These are phyloP conservation scores for Pezicula neosporulosa DNA, from an alignment of 2,329 filamentous ascomycete genomes.

Conservation along the genomic window DNA sequence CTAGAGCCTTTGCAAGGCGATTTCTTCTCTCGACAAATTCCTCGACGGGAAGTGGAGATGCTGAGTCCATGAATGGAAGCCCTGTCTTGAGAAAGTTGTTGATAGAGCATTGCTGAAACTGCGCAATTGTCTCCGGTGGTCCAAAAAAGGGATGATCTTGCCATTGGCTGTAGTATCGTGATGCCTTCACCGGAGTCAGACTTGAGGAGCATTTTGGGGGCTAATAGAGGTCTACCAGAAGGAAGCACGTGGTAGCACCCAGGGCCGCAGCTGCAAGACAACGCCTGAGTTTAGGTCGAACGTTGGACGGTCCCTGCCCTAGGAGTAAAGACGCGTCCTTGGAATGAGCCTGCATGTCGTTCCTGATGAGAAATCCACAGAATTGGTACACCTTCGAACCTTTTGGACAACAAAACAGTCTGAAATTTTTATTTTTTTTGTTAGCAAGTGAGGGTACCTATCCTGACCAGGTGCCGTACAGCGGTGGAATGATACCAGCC, in stretches of 20 bases:
- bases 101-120: conserved; percentile 48
- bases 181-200: neutral
- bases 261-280: conserved; percentile 7
- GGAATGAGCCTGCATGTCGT: neutral
- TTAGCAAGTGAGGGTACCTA: no score
- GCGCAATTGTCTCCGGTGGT: conserved; percentile 4
- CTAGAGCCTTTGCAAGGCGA: conserved; percentile 52
- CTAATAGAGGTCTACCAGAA: conserved; percentile 6
- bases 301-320: neutral
- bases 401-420: no score
- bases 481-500: no score
- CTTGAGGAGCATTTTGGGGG: neutral
- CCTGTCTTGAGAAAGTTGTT: conserved; percentile 40
- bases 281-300: conserved; percentile 1
- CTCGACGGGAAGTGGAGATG: conserved; percentile 40
- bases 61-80: conserved; percentile 47
- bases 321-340: neutral
- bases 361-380: no score
- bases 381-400: no score
- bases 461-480: no score
- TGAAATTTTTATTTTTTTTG: no score
- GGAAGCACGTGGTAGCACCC: conserved; percentile 6
- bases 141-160: neutral
- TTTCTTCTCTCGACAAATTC: conserved; percentile 55
- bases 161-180: conserved; percentile 2